Evolutionary conservation across 2,329 filamentous ascomycete species (phyloP), one percentile per base, ranked within the genome.

Genomic region (Chaetomium sp.): DNA sequence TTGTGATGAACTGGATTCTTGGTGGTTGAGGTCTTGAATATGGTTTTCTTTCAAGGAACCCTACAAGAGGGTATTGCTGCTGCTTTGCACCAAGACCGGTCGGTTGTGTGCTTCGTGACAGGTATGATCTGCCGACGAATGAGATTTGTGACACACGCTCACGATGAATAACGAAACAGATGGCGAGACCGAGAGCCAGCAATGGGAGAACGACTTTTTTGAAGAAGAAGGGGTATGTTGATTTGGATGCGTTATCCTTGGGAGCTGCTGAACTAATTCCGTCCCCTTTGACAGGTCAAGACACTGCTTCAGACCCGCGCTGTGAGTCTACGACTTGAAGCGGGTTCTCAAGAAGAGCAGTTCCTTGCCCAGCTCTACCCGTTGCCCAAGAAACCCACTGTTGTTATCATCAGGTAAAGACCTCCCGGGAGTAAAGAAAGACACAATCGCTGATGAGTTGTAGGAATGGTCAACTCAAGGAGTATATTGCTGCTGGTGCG

Each of bases 311-410:
- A 75, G 33, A 74, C 78, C 38, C 81, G 85, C 65, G 81, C 89
- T 2, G 77, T 96, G 19, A 73, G 86, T 6, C 76, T 96, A 27
- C 82, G 86, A 50, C 76, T 96, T 27, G 71, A 78, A 37, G 83
- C 85, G 14, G 88, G 86, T 27, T 91, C 88, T 1, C 81, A 87
- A 61, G 91, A 96, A 74, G 90, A 90, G 8, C 84, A 81, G 5
- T 95, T 90, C 65, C 76, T 97, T 11, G 81, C 85, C 8, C 88
- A 89, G 46, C 88, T 96, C 65, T 95, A 89, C 65, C 88, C 89
- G 0, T 75, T 96, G n/a, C 80, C 82, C 1, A 83, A 83, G 62
- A 83, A 84, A n/a, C 91, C 92, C 0, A 87, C 87, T 1, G 72
- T 96, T 7, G 79, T 96, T 12, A 76, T 95, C 19, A 91, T 96